These are phyloP conservation scores for Thermothelomyces thermophilus DNA, from an alignment of 2,329 filamentous ascomycete species.

Conservation along the genomic window DNA sequence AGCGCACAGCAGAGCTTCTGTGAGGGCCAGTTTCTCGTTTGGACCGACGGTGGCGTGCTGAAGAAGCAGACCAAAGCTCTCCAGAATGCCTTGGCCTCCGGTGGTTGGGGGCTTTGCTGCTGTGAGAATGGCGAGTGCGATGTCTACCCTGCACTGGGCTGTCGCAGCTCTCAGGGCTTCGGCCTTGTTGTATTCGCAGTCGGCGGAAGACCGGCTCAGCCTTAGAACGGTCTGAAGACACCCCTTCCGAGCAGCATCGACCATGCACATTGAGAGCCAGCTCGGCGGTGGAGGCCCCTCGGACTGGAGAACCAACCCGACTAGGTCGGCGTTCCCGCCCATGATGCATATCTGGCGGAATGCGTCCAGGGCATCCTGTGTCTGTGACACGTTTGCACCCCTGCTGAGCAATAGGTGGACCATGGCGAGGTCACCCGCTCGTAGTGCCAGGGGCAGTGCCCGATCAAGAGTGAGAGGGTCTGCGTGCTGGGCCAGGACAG, in stretches of 20 bases:
- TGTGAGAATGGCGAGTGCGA: conserved; percentile 48
- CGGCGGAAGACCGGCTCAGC: conserved; percentile 46
- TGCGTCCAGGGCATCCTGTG: conserved; percentile 44
- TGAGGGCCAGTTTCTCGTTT: conserved; percentile 44
- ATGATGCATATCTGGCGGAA: conserved; percentile 46
- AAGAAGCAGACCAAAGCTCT: conserved; percentile 44
- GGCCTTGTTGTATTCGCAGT: conserved; percentile 46
- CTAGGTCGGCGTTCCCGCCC: conserved; percentile 40
- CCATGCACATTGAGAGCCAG: conserved; percentile 44
- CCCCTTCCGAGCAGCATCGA: conserved; percentile 44
- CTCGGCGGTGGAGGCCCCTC: conserved; percentile 39
- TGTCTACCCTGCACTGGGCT: conserved; percentile 43
- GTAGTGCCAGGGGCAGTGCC: conserved; percentile 44
- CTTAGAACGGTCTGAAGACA: conserved; percentile 45
- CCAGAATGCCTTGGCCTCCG: conserved; percentile 38
- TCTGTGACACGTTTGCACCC: conserved; percentile 43
- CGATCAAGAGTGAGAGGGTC: conserved; percentile 45
- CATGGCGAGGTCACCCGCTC: conserved; percentile 37
- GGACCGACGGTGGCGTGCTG: conserved; percentile 40
- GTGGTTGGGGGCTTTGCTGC: conserved; percentile 45
- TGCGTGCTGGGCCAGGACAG: conserved; percentile 47
- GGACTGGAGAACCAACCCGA: conserved; percentile 44
- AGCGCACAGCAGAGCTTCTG: conserved; percentile 52
- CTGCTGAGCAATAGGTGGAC: conserved; percentile 44
- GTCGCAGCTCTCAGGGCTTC: conserved; percentile 48